Base-by-base conservation (phyloP, 257 asterid genomes). In the Solanum microdontum region DNA sequence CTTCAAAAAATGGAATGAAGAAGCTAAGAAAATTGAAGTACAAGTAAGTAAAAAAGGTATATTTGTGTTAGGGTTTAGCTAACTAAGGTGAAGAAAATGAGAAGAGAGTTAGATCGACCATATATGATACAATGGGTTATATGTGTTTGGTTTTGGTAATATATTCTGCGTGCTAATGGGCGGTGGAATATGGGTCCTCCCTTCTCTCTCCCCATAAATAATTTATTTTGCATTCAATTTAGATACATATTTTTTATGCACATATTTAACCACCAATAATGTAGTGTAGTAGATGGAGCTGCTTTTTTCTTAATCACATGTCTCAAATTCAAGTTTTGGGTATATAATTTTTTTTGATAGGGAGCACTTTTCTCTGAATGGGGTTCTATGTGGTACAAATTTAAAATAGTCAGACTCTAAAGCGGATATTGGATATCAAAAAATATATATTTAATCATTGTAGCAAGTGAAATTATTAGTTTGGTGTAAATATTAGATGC, bases 171-270 rank as follows among this genome's bases (percentile, higher is more conserved):
- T 86, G 75, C 45, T 7, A 70, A 55, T 55, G 89, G 89, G 88
- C 89, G 91, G 91, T 90, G 90, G 89, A 85, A 9, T 62, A 62
- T 88, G 91, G 89, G 90, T n/a, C 88, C 39, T 45, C 51, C 33
- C 7, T 23, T 17, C 74, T 85, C 19, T 28, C 66, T 51, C 26
- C 30, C 73, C 66, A 39, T 69, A 33, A 51, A 30, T 13, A 30
- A 6, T 68, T 68, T 68, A 26, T 68, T 14, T 66, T 66, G 33
- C 36, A 26, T 62, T 62, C 70, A 62, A 62, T 62, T 23, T 62
- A 62, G 14, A 62, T 23, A 60, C 23, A 48, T 8, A 24, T 69
- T 28, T 12, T 64, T 24, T 64, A n/a, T 24, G 32, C 15, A n/a
- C 30, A 64, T 24, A 24, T 66, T 32, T 17, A 51, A 2, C 10